Conservation (phyloP, 306 rosid genomes). For the Malus sylvestris region DNA sequence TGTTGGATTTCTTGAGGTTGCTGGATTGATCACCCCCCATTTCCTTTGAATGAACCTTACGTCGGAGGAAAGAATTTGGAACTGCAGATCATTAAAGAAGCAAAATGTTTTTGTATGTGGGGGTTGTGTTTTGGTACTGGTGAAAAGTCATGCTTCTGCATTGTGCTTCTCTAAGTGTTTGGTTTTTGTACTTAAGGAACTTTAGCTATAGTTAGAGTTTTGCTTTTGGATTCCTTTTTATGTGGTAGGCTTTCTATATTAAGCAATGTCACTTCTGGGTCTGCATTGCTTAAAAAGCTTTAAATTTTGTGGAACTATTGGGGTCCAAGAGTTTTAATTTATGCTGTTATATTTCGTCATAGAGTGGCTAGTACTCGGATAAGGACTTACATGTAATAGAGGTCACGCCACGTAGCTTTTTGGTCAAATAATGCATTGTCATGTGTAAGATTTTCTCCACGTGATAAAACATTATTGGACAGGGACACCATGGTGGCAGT, state of each 20-base stretch:
- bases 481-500: too few species aligned
- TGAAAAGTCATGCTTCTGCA: slow-evolving; percentile 7
- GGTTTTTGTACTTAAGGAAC: slow-evolving; percentile 19
- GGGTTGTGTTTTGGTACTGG: slow-evolving; percentile 28
- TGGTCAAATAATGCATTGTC: too few species aligned
- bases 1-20: slow-evolving; percentile 78
- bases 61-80: background rate
- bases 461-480: too few species aligned
- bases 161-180: slow-evolving; percentile 24
- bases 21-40: slow-evolving; percentile 81
- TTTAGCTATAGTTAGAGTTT: slow-evolving; percentile 24
- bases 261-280: slow-evolving; percentile 2
- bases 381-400: too few species aligned
- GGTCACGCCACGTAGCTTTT: too few species aligned
- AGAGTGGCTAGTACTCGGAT: too few species aligned
- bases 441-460: too few species aligned
- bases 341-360: background rate
- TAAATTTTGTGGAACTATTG: slow-evolving; percentile 3
- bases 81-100: slow-evolving; percentile 13
- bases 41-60: slow-evolving; percentile 41
- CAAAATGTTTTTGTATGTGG: slow-evolving; percentile 16
- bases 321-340: background rate
- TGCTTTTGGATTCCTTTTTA: slow-evolving; percentile 6
- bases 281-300: background rate
- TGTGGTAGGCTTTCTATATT: slow-evolving; percentile 23